Evolutionary conservation across 305 asterid species (phyloP), one percentile per base, ranked within the genome.

Genomic region (Rubia peregrina): DNA sequence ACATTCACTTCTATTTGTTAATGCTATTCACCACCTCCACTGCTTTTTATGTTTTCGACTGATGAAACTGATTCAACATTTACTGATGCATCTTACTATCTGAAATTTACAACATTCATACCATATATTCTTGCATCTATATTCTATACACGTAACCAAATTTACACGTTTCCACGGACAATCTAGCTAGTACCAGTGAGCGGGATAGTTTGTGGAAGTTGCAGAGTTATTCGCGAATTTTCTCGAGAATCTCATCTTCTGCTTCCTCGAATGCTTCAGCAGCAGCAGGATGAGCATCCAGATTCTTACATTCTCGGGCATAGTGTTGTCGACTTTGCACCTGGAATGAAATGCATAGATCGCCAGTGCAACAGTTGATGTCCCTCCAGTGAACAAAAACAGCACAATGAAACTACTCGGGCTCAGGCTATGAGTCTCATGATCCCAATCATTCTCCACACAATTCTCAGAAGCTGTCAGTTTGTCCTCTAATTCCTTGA

Each of bases 361-460:
- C 17, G 60, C 72, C 33, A 83, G 73, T 8, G 74, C 83, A 3
- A 61, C 22, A 0, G 87, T 76, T 5, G 87, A 83, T n/a, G 83
- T 78, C 38, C 57, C 70, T 4, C 80, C 83, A 3, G 83, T 69
- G 59, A 81, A 72, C 24, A 77, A 36, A 41, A 83, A 83, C 48
- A 79, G 77, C 56, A 83, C 76, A 17, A 42, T 64, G 26, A 83
- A 83, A 46, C 81, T 77, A 22, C 68, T 67, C 6, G 83, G 79
- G 41, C 83, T 80, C 43, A 83, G 72, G 60, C 87, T 71, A 1
- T 41, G 71, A 14, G 71, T 68, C 1, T 75, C 83, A 12, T 68
- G 72, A 14, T 80, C 83, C 33, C 56, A 12, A 48, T 65, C 73
- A 5, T 17, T 19, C 13, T 80, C 85, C 55, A 76, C 77, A 55